Conservation (phyloP, 805 yeast species). For the Candida michaelii region DNA sequence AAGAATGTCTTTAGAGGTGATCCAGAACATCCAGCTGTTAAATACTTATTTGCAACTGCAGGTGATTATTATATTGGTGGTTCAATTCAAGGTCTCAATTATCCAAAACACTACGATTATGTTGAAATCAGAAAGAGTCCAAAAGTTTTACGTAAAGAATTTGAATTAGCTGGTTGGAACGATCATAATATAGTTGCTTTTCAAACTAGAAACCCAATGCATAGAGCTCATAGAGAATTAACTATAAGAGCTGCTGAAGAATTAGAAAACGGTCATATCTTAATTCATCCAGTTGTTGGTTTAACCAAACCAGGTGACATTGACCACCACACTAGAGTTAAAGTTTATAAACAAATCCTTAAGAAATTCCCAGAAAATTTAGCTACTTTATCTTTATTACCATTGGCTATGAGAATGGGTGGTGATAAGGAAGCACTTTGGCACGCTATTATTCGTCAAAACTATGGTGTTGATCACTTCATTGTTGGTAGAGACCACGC, state of each 20-base stretch:
- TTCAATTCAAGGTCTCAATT: constrained; percentile 73
- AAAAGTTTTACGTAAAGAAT: constrained; percentile 83
- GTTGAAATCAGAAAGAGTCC: constrained; percentile 87
- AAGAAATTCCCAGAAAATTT: constrained; percentile 93
- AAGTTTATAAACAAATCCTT: constrained; percentile 88
- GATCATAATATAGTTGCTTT: constrained; percentile 79
- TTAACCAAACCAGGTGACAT: constrained; percentile 97
- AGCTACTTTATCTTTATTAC: constrained; percentile 84
- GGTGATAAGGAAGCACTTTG: constrained; percentile 98
- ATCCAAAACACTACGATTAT: constrained; percentile 89
- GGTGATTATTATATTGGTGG: constrained; percentile 92
- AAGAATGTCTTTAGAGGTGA: constrained; percentile 90
- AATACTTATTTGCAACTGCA: constrained; percentile 67
- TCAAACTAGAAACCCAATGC: constrained; percentile 99
- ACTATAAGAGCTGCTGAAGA: constrained; percentile 97
- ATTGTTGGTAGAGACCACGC: constrained; percentile 98
- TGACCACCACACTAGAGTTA: constrained; percentile 95
- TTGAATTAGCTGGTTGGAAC: constrained; percentile 77
- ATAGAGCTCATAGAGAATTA: constrained; percentile 94
- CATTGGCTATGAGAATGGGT: constrained; percentile 98
- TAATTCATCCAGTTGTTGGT: constrained; percentile 97
- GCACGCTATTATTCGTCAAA: constrained; percentile 96
- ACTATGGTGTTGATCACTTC: constrained; percentile 95
- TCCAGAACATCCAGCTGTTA: constrained; percentile 92
- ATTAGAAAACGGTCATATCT: constrained; percentile 68